phyloP scores from a whole-genome alignment of 116 monocot genomes.

The Posidonia oceanica region DNA sequence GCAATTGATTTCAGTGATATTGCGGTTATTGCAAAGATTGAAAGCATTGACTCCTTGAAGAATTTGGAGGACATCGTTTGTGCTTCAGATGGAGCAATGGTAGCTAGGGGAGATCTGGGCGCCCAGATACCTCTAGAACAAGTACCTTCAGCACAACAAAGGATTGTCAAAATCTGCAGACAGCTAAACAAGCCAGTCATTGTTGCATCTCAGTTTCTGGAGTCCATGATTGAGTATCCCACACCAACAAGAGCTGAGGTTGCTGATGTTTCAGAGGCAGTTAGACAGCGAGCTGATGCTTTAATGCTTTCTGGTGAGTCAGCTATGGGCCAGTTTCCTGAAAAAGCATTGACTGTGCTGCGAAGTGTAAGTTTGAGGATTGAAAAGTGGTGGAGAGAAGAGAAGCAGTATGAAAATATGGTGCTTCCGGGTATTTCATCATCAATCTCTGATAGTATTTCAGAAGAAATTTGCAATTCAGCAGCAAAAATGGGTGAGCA shows the following conservation, averaged over 20 bases:
- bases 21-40: slow-evolving; percentile 89
- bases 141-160: slow-evolving; percentile 83
- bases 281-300: slow-evolving; percentile 89
- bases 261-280: slow-evolving; percentile 97
- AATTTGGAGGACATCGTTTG: slow-evolving; percentile 85
- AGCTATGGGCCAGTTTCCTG: slow-evolving; percentile 94
- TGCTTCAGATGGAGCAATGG: slow-evolving; percentile 97
- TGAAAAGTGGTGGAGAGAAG: slow-evolving; percentile 97
- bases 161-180: slow-evolving; percentile 69
- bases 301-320: slow-evolving; percentile 99
- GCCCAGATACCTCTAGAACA: slow-evolving; percentile 95
- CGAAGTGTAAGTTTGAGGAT: slow-evolving; percentile 87
- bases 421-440: slow-evolving; percentile 73
- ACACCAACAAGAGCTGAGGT: slow-evolving; percentile 99
- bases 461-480: slow-evolving; percentile 98
- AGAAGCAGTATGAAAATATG: slow-evolving; percentile 62
- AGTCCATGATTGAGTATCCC: slow-evolving; percentile 99
- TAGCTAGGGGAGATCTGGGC: slow-evolving; percentile 95
- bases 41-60: slow-evolving; percentile 82
- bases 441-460: slow-evolving; percentile 78
- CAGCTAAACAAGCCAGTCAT: slow-evolving; percentile 96
- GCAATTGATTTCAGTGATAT: slow-evolving; percentile 48
- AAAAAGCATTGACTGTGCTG: slow-evolving; percentile 83
- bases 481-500: slow-evolving; percentile 95
- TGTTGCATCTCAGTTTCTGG: slow-evolving; percentile 92